Base-by-base conservation (phyloP, 768 basidiomycete genomes). In the Termitomyces eurrhizus region DNA sequence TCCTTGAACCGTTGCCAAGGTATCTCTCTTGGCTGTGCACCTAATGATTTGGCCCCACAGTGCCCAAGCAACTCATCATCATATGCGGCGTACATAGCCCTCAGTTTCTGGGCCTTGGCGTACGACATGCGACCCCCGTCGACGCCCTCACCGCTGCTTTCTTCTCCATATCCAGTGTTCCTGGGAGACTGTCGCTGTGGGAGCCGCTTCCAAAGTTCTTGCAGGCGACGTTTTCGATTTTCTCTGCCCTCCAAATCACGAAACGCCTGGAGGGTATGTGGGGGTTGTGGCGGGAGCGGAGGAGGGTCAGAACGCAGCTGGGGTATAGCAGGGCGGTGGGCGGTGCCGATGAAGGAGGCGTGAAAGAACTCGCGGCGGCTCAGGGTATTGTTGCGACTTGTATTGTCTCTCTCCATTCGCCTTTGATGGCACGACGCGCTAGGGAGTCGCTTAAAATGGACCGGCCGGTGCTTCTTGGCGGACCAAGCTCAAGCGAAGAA, bases 41-140 rank as follows among this genome's bases (percentile, higher is more conserved):
- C 76, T 63, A 73, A 78, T 35, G 69, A 68, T 62, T 76, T 74
- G 52, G 76, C 78, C 24, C 80, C 76, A 72, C 84, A 85, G 66
- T 76, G 77, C 51, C 78, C 76, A 59, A 89, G 74, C 45, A 97
- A 75, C 70, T 96, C 94, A 65, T 83, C 81, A 65, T 90, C 85
- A 75, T 96, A 96, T 65, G 83, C 81, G 65, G 89, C 84, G 74
- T 96, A 95, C 74, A 85, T 81, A 51, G 78, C 81, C 66, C 85
- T 78, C 65, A 92, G 75, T 67, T 80, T 74, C 66, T 86, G 82
- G 16, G 88, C 92, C 61, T 81, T 75, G 68, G 87, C 84, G 37
- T 80, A 85, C 50, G 83, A 85, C 62, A 87, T 65, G n/a, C 63
- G 63, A 29, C 66, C 64, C 21, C 66, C 62, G 26, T 64, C 58